Percentiles rank a stretch among this genome's conserved stretches.
These are phyloP conservation scores for Casuarina glauca DNA, from an alignment of 306 rosid genomes.

Conservation along the genomic window DNA sequence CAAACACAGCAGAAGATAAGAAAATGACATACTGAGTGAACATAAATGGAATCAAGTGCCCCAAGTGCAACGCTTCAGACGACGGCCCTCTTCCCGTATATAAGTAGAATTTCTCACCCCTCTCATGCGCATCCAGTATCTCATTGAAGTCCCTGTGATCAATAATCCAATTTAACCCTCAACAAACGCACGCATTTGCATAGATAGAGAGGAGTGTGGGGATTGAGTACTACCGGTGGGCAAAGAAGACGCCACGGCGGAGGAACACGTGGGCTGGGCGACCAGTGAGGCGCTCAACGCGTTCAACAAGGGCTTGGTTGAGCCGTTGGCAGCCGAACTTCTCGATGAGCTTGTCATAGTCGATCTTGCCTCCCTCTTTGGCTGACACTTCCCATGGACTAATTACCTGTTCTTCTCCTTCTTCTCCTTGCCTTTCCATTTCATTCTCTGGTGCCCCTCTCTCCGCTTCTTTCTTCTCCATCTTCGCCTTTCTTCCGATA, in stretches of 20 bases:
- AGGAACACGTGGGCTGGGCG: slow-evolving; percentile 78
- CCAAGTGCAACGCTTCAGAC: slow-evolving; percentile 91
- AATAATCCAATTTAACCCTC: neutral
- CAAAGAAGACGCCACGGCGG: slow-evolving; percentile 92
- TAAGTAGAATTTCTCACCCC: slow-evolving; percentile 81
- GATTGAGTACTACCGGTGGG: slow-evolving; percentile 57
- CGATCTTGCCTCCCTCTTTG: slow-evolving; percentile 77
- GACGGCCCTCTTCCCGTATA: slow-evolving; percentile 96
- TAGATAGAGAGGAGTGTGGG: neutral
- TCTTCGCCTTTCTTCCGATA: neutral
- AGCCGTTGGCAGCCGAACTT: slow-evolving; percentile 90
- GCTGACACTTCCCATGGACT: slow-evolving; percentile 87
- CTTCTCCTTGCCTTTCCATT: slow-evolving; percentile 1
- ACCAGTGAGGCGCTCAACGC: slow-evolving; percentile 68
- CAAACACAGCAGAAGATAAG: neutral
- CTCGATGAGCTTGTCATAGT: slow-evolving; percentile 88
- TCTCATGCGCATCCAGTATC: slow-evolving; percentile 67
- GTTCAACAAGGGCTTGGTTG: slow-evolving; percentile 52
- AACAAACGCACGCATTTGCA: too few relatives aligned
- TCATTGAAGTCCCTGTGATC: slow-evolving; percentile 66
- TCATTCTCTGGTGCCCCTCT: neutral
- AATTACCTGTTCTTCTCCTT: slow-evolving; percentile 56
- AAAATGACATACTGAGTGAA: slow-evolving; percentile 67
- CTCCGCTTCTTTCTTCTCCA: slow-evolving; percentile 28
- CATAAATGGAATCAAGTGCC: slow-evolving; percentile 90